Percentiles rank a stretch among this genome's conserved stretches.
Evolutionary conservation across 768 basidiomycete genomes (phyloP).

Genomic region (Rhodotorula paludigena): DNA sequence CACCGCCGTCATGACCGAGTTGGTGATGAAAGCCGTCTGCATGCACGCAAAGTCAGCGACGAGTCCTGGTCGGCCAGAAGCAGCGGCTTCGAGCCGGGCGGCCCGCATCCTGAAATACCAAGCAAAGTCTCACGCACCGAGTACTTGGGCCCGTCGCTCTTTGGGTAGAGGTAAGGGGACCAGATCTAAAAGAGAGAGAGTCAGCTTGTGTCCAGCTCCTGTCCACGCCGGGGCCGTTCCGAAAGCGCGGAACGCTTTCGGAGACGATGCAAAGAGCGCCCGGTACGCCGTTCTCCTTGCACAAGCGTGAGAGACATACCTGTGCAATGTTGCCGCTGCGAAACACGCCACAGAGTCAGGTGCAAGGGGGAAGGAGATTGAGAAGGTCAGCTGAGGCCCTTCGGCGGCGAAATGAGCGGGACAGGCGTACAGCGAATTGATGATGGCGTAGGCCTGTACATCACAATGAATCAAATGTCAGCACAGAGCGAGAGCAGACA

Average conservation of each 20-base stretch:
- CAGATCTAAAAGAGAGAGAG: not conserved
- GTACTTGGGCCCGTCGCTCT: constrained; percentile 38
- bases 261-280: too few relatives aligned
- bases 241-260: too few relatives aligned
- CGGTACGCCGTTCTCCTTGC: not conserved
- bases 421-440: constrained; percentile 10
- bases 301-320: too few relatives aligned
- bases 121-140: constrained; percentile 23
- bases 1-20: constrained; percentile 1
- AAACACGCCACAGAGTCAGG: not conserved
- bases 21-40: constrained; percentile 20
- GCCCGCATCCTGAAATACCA: not conserved
- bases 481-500: not conserved
- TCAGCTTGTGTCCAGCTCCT: not conserved
- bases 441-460: constrained; percentile 15
- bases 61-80: too few relatives aligned
- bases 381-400: not conserved
- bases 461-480: not conserved
- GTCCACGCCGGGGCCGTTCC: too few relatives aligned
- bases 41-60: constrained; percentile 8
- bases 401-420: not conserved
- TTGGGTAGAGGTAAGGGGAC: constrained; percentile 41
- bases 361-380: not conserved
- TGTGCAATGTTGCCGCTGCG: constrained; percentile 41
- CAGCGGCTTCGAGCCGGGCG: too few relatives aligned